Evolutionary conservation across 805 yeast genomes (phyloP).

Genomic region (Starmerella stigmatis): DNA sequence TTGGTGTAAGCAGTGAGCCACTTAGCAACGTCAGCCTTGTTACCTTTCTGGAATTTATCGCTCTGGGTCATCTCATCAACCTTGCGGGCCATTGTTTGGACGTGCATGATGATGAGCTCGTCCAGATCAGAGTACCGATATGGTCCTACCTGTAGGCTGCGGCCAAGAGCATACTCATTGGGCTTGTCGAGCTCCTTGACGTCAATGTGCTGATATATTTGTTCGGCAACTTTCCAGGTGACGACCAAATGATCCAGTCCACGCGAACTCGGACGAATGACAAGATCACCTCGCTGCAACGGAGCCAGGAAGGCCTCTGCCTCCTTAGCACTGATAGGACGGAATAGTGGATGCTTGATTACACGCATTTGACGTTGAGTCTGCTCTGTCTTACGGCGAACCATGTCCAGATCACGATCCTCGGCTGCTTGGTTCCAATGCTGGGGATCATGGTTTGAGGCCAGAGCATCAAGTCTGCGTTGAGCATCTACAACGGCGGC

Average conservation of each 20-base stretch:
- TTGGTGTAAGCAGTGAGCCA: conserved; percentile 83
- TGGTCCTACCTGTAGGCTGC: conserved; percentile 52
- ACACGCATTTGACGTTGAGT: conserved; percentile 63
- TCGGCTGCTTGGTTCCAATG: conserved; percentile 69
- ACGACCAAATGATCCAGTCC: conserved; percentile 82
- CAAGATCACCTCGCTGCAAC: conserved; percentile 79
- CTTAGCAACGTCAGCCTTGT: conserved; percentile 65
- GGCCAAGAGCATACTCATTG: conserved; percentile 52
- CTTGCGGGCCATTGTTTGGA: conserved; percentile 70
- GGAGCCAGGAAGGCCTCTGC: conserved; percentile 92
- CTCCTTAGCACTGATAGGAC: conserved; percentile 68
- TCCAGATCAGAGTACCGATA: conserved; percentile 76
- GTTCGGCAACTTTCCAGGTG: conserved; percentile 93
- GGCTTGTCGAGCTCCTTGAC: conserved; percentile 65
- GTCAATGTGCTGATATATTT: conserved; percentile 82
- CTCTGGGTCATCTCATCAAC: conserved; percentile 74
- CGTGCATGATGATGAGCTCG: conserved; percentile 78
- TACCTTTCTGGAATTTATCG: conserved; percentile 80
- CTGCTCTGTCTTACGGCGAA: conserved; percentile 53
- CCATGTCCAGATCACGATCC: conserved; percentile 55
- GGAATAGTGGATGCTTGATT: conserved; percentile 85
- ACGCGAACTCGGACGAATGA: conserved; percentile 85
- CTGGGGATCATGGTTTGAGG: conserved; percentile 40
- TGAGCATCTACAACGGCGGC: conserved; percentile 51
- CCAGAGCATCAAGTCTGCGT: conserved; percentile 27